Evolutionary conservation across 1,284 basidiomycete species (phyloP), one percentile per base, ranked within the genome.

Genomic region (Mycena citricolor): DNA sequence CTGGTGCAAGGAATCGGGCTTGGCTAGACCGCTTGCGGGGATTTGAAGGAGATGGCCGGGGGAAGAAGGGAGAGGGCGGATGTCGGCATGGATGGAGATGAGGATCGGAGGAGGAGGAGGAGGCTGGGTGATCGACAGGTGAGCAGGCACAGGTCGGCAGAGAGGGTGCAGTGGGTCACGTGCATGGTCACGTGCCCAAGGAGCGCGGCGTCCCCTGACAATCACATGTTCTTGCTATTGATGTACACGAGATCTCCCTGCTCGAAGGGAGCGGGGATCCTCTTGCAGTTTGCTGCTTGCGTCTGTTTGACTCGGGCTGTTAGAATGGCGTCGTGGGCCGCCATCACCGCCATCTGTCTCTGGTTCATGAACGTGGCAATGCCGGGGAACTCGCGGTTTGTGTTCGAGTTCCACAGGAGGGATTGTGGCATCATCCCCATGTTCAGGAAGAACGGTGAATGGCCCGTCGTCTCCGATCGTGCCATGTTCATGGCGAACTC

Each of bases 211-310:
- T n/a, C n/a, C n/a, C n/a, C n/a, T n/a, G n/a, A n/a, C n/a, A n/a
- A n/a, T n/a, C n/a, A n/a, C 28, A 64, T 57, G 10, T 64, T 56
- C 6, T 59, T 61, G 40, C 61, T 63, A 38, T 43, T 43, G 21
- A 53, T 22, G 30, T 53, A 53, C 2, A 53, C 51, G 13, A 50
- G 37, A 20, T 53, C 51, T 10, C 35, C 43, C 6, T 28, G 25
- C n/a, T 21, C 32, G 17, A 53, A 51, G 1, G 2, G 5, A 4
- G 44, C 5, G 2, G 25, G 34, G 5, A 16, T 25, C 2, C 49
- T 30, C 1, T 8, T 24, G 8, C 39, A 58, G 36, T 51, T 51
- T 8, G 49, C 49, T 12, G 39, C 31, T 3, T 24, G n/a, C n/a
- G 44, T 51, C 32, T 51, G 49, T 12, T 43, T 41, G 2, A 51